Percentiles rank a stretch among this genome's conserved stretches.
Conservation (phyloP, 768 basidiomycete species). For the Epithele typhae region DNA sequence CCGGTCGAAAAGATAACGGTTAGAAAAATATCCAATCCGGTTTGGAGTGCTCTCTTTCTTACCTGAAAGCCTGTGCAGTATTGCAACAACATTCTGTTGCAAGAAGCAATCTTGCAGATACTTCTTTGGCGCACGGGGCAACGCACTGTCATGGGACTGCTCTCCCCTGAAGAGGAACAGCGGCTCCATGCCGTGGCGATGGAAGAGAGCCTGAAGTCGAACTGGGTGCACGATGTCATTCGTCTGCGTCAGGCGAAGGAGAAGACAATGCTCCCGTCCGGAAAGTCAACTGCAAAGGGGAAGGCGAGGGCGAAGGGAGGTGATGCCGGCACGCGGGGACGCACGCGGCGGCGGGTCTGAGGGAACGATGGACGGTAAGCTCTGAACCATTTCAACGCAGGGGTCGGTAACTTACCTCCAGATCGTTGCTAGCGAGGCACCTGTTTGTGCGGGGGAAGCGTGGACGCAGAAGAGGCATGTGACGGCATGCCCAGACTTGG, state of each 20-base stretch:
- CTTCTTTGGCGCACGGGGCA: slow-evolving; percentile 67
- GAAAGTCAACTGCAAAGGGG: background rate
- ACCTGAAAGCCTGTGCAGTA: slow-evolving; percentile 44
- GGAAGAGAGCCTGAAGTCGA: slow-evolving; percentile 45
- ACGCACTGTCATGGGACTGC: slow-evolving; percentile 46
- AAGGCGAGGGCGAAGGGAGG: slow-evolving; percentile 4
- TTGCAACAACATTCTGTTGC: slow-evolving; percentile 66
- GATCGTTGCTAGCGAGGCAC: no score
- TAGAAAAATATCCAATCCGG: background rate
- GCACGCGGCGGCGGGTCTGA: slow-evolving; percentile 4
- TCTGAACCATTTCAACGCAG: no score
- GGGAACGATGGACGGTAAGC: no score
- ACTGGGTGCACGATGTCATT: slow-evolving; percentile 67
- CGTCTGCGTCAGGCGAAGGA: slow-evolving; percentile 30
- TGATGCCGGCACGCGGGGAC: slow-evolving; percentile 4
- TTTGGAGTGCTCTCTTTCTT: background rate
- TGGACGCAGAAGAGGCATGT: no score
- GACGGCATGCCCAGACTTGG: no score
- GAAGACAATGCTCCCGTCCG: slow-evolving; percentile 14
- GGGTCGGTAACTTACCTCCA: no score
- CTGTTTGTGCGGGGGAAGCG: no score
- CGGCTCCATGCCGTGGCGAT: slow-evolving; percentile 46
- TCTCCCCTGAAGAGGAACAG: slow-evolving; percentile 51
- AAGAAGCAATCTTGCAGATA: slow-evolving; percentile 67
- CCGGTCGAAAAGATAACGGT: slow-evolving; percentile 17